A percentile compares a stretch with the other conserved stretches of the same genome.
These are phyloP conservation scores for Gypsophila paniculata DNA, from an alignment of 179 eudicot species.

Conservation along the genomic window DNA sequence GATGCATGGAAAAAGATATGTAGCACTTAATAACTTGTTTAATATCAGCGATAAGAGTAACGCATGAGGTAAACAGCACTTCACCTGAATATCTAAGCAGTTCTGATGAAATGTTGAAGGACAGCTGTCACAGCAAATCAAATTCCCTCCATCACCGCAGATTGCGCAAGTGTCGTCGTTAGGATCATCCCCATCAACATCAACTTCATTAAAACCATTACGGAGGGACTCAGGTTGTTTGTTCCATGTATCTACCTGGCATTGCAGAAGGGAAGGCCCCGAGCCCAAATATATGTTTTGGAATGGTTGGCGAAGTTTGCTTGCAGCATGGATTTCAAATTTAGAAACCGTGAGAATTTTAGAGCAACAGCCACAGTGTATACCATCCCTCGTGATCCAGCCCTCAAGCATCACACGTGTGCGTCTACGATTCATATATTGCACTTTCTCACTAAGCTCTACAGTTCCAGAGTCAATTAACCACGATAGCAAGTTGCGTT, in stretches of 20 bases:
- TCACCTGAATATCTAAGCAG: slow-evolving; percentile 79
- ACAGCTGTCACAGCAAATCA: slow-evolving; percentile 96
- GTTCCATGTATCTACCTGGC: slow-evolving; percentile 90
- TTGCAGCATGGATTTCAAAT: slow-evolving; percentile 93
- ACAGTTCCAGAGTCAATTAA: slow-evolving; percentile 71
- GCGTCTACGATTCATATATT: slow-evolving; percentile 76
- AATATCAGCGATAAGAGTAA: not conserved
- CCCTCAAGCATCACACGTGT: slow-evolving; percentile 78
- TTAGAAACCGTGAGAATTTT: slow-evolving; percentile 76
- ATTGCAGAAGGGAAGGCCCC: slow-evolving; percentile 73
- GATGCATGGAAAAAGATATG: not conserved
- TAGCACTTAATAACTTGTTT: not conserved
- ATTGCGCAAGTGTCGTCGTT: slow-evolving; percentile 94
- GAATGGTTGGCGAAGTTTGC: slow-evolving; percentile 83
- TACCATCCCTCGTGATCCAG: slow-evolving; percentile 84
- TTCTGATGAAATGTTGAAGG: slow-evolving; percentile 94
- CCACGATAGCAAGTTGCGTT: slow-evolving; percentile 84
- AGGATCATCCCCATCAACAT: slow-evolving; percentile 81
- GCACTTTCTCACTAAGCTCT: slow-evolving; percentile 71
- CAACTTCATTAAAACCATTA: slow-evolving; percentile 50
- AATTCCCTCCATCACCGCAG: slow-evolving; percentile 96
- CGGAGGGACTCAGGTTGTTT: slow-evolving; percentile 59
- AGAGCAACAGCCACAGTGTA: slow-evolving; percentile 96
- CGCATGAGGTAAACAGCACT: slow-evolving; percentile 9
- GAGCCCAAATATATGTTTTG: slow-evolving; percentile 71